Conservation (phyloP, 1,139 yeast species). For the Schwanniomyces etchellsii region DNA sequence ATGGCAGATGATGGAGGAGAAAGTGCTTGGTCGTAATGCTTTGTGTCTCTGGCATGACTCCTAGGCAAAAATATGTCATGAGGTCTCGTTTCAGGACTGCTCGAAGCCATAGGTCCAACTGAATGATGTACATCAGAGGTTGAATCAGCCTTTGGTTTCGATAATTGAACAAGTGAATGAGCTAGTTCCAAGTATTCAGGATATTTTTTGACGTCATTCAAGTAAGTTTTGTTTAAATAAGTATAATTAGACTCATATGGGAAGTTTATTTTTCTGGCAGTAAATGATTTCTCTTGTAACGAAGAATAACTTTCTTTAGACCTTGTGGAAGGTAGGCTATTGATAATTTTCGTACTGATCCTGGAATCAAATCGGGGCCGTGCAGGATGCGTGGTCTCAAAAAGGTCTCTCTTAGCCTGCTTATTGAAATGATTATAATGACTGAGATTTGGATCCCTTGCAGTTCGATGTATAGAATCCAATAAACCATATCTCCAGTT, state of each 20-base stretch:
- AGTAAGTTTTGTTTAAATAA: conserved; percentile 40
- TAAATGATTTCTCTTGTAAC: conserved; percentile 5
- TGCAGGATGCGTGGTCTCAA: conserved; percentile 4
- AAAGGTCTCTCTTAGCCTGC: conserved; percentile 9
- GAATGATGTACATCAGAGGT: not conserved
- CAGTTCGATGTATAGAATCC: conserved; percentile 29
- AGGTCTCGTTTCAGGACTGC: not conserved
- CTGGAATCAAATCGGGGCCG: conserved; percentile 38
- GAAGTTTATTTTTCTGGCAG: conserved; percentile 40
- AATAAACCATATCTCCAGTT: conserved; percentile 42
- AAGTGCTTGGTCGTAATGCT: conserved; percentile 3
- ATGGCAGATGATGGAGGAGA: conserved; percentile 10
- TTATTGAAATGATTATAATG: conserved; percentile 24
- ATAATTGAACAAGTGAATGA: conserved; percentile 36
- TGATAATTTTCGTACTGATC: conserved; percentile 28
- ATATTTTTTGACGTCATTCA: conserved; percentile 39
- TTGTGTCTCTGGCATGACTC: too few species aligned
- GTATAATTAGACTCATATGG: conserved; percentile 54
- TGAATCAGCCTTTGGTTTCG: conserved; percentile 16
- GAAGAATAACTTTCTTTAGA: conserved; percentile 13
- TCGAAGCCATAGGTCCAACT: not conserved
- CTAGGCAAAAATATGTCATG: too few species aligned
- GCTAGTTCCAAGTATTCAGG: conserved; percentile 48
- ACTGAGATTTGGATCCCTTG: conserved; percentile 7
- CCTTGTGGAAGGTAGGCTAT: conserved; percentile 14